Evolutionary conservation across 2,329 filamentous ascomycete genomes (phyloP).

Genomic region (Colletotrichum sp.): DNA sequence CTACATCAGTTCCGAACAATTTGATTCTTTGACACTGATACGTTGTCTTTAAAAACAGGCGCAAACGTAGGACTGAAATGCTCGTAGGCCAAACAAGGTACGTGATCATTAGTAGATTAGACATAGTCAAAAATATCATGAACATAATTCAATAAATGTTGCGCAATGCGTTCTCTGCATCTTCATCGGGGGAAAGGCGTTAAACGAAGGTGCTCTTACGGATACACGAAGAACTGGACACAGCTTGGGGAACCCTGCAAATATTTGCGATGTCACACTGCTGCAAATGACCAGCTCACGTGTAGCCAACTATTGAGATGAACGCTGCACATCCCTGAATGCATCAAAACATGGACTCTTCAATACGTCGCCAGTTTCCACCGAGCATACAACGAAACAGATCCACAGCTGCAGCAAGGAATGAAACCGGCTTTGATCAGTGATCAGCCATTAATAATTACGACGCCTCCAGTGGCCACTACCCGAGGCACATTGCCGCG

Average conservation of each 20-base stretch:
- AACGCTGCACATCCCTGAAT: not conserved
- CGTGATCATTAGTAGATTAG: accelerated
- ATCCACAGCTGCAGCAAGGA: not conserved
- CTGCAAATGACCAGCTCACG: not conserved
- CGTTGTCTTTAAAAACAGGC: not conserved
- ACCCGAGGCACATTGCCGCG: slow-evolving; percentile 5
- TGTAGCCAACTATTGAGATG: not conserved
- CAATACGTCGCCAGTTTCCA: not conserved
- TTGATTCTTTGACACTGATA: not conserved
- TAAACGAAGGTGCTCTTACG: not conserved
- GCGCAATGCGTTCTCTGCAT: not conserved
- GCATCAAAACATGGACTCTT: not conserved
- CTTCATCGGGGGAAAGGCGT: not conserved
- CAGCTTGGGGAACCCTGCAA: not conserved
- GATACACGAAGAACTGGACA: not conserved
- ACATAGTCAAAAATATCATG: not conserved
- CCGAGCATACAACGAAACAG: not conserved
- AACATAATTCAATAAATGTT: not conserved
- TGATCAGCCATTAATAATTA: not conserved
- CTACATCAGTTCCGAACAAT: not conserved
- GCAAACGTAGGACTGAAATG: not conserved
- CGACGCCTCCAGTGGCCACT: not conserved
- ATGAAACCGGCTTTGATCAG: not conserved
- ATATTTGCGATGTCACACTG: not conserved
- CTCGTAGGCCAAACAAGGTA: accelerated